These are phyloP conservation scores for Triticum turgidum DNA, from an alignment of 176 grass and related monocot species.

Conservation along the genomic window DNA sequence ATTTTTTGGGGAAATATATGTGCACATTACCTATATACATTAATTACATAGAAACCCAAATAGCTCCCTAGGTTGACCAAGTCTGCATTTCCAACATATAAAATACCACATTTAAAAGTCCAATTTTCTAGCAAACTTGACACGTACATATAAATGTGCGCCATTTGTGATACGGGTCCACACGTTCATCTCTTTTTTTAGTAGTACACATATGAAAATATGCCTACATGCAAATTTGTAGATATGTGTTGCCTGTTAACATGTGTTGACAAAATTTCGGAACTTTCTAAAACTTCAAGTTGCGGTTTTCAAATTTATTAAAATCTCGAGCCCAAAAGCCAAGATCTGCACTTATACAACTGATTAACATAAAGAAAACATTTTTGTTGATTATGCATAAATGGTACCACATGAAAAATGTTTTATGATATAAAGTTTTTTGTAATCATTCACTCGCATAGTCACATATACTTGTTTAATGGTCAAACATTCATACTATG, in stretches of 20 bases:
- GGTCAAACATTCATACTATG: not conserved
- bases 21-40: not conserved
- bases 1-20: not conserved
- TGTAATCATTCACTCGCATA: not conserved
- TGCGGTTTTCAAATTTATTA: not conserved
- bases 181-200: not conserved
- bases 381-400: not conserved
- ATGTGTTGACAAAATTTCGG: not conserved
- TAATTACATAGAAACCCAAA: not conserved
- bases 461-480: not conserved
- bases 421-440: not conserved
- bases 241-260: not conserved
- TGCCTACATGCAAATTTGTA: not conserved
- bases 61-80: not conserved
- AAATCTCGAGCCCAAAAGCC: not conserved
- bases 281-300: not conserved
- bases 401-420: not conserved
- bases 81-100: not conserved
- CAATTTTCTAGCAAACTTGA: not conserved
- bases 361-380: not conserved
- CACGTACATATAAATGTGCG: not conserved
- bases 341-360: not conserved
- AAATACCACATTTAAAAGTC: not conserved
- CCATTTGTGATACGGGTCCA: not conserved
- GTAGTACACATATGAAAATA: not conserved